Conservation (phyloP, 192 early-diverging fungal genomes). For the Coemansia sp. region DNA sequence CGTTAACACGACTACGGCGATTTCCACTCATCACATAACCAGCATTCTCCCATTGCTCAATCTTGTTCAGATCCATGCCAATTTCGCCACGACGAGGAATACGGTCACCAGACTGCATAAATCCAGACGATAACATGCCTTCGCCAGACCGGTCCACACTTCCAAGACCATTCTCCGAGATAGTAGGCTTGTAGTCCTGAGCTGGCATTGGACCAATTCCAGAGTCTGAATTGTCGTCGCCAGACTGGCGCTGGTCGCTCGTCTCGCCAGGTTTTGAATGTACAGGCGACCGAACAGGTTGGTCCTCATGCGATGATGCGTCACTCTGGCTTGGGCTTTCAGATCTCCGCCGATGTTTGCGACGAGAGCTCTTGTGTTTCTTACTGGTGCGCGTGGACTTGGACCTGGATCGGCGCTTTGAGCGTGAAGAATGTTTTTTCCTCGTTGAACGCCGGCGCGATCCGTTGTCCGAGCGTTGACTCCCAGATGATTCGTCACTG, state of each 20-base stretch:
- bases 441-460: conserved; percentile 2
- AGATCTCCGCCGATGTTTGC: not conserved
- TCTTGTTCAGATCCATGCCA: conserved; percentile 81
- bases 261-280: not conserved
- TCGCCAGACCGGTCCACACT: conserved; percentile 83
- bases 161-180: conserved; percentile 61
- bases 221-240: not conserved
- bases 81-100: conserved; percentile 98
- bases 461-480: not conserved
- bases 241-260: not conserved
- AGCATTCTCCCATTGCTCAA: conserved; percentile 77
- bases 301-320: conserved; percentile 2
- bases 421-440: not conserved
- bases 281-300: not conserved
- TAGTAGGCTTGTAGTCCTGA: not conserved
- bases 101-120: conserved; percentile 88
- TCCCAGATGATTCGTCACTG: not conserved
- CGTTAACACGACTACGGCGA: conserved; percentile 91
- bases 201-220: not conserved
- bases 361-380: conserved; percentile 2
- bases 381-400: conserved; percentile 13
- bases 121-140: conserved; percentile 87
- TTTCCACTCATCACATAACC: conserved; percentile 98
- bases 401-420: not conserved
- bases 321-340: not conserved